Conservation (phyloP, 192 early-diverging fungal genomes). For the Linnemannia hyalina region DNA sequence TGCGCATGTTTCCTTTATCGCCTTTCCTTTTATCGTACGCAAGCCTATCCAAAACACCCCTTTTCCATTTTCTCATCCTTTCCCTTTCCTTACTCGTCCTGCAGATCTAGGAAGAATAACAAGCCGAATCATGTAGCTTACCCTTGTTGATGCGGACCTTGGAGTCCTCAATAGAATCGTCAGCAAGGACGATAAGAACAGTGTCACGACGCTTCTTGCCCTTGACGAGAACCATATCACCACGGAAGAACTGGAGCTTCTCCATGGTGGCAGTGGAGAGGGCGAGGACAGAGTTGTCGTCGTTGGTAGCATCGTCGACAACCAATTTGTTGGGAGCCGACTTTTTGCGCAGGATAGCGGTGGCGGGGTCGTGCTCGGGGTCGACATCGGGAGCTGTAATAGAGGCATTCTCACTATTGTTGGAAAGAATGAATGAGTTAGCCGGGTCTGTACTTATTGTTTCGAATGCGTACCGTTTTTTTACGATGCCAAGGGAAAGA, state of each 20-base stretch:
- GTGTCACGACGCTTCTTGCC: slow-evolving; percentile 99
- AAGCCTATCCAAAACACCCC: background rate
- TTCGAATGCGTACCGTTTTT: background rate
- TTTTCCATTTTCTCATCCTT: background rate
- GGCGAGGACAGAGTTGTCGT: slow-evolving; percentile 96
- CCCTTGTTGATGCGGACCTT: slow-evolving; percentile 95
- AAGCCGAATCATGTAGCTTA: slow-evolving; percentile 19
- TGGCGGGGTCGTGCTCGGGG: slow-evolving; percentile 86
- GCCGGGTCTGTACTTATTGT: background rate
- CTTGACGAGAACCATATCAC: slow-evolving; percentile 96
- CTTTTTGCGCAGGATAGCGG: slow-evolving; percentile 97
- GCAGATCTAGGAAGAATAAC: background rate
- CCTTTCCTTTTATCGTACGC: background rate
- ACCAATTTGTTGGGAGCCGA: slow-evolving; percentile 98
- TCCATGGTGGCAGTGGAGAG: slow-evolving; percentile 95
- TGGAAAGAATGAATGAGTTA: background rate
- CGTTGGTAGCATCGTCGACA: slow-evolving; percentile 97
- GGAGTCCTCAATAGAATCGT: slow-evolving; percentile 91
- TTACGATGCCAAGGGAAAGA: background rate
- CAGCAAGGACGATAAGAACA: slow-evolving; percentile 92
- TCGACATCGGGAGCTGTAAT: slow-evolving; percentile 62
- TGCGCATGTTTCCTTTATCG: background rate
- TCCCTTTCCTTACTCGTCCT: too few species aligned
- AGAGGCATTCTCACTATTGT: slow-evolving; percentile 67
- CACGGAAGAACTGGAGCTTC: slow-evolving; percentile 91